Conservation (phyloP, 225 moss, liverwort and hornwort species). For the Sphagnum tenellum region DNA sequence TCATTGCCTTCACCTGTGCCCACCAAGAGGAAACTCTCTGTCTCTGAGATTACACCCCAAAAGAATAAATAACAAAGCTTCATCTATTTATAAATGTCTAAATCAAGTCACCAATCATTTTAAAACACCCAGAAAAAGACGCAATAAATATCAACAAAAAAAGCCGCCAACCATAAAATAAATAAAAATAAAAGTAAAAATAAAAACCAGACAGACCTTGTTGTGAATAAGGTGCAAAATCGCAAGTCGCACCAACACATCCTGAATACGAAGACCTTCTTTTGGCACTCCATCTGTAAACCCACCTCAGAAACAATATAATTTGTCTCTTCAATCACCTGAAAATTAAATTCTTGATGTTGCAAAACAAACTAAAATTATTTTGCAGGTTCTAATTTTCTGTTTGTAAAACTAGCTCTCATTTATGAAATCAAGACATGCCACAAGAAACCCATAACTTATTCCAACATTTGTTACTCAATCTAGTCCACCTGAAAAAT, state of each 20-base stretch:
- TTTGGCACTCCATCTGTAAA: constrained; percentile 90
- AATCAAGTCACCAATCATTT: background rate
- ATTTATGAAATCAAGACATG: no score
- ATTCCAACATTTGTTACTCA: no score
- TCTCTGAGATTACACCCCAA: no score
- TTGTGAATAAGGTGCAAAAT: constrained; percentile 91
- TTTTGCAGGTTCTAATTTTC: no score
- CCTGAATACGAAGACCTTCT: constrained; percentile 95
- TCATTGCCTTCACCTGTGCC: constrained; percentile 67
- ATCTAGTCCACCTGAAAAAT: constrained; percentile 44
- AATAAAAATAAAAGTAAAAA: background rate
- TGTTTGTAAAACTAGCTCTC: no score
- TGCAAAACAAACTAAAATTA: no score
- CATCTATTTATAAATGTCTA: background rate
- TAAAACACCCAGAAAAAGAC: background rate
- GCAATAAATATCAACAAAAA: no score
- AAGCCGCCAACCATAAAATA: no score
- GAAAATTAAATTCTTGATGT: no score
- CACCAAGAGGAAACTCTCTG: background rate
- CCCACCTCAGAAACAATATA: background rate
- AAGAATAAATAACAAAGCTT: no score
- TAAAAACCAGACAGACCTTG: constrained; percentile 36
- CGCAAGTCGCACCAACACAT: constrained; percentile 92
- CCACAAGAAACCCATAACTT: no score
- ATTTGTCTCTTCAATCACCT: no score